Percentiles rank a stretch among this genome's conserved stretches.
Evolutionary conservation across 345 rosid genomes (phyloP).

Genomic region (Citrus glauca): DNA sequence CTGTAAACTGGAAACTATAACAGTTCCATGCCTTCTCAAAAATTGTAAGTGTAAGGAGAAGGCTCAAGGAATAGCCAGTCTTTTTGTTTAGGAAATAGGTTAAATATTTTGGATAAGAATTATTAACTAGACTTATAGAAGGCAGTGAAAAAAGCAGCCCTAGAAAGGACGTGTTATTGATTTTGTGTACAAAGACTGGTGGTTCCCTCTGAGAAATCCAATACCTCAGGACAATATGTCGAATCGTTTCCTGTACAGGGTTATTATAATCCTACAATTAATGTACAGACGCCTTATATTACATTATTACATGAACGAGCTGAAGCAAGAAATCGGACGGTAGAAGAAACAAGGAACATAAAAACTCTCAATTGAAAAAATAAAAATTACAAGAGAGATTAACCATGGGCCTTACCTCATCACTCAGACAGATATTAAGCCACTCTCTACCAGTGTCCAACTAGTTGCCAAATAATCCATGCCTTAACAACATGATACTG

Average conservation of each 20-base stretch:
- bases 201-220: slow-evolving; percentile 5
- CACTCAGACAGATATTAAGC: not conserved
- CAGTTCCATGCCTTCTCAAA: slow-evolving; percentile 15
- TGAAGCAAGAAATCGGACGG: not conserved
- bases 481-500: slow-evolving; percentile 7
- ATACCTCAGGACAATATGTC: not conserved
- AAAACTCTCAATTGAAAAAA: not conserved
- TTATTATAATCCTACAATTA: not conserved
- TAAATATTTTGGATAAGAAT: slow-evolving; percentile 14
- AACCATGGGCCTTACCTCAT: not conserved
- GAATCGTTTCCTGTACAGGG: not conserved
- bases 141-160: slow-evolving; percentile 21
- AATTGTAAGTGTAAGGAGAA: slow-evolving; percentile 24
- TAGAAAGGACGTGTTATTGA: slow-evolving; percentile 12
- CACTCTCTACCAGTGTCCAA: not conserved
- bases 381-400: not conserved
- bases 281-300: not conserved
- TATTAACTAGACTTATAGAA: slow-evolving; percentile 17
- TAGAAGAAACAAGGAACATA: not conserved
- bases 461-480: not conserved
- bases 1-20: slow-evolving; percentile 25
- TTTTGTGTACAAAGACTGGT: slow-evolving; percentile 5
- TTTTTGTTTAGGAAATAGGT: not conserved
- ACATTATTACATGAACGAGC: not conserved
- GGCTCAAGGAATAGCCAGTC: slow-evolving; percentile 12